phyloP scores from a whole-genome alignment of 2,329 filamentous ascomycete genomes.

The Scedosporium aurantiacum region DNA sequence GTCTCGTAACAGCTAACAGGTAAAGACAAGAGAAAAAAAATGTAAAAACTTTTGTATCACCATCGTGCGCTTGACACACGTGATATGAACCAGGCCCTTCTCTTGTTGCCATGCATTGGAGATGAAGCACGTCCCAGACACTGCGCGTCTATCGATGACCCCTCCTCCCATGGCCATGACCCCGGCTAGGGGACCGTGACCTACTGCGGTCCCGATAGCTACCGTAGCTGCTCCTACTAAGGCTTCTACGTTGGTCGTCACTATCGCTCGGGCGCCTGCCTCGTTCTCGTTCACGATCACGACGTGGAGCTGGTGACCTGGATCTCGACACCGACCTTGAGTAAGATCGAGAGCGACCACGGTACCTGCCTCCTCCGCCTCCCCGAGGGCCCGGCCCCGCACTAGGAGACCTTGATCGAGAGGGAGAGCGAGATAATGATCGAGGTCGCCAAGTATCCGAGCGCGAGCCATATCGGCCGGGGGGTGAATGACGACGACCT shows the following conservation, averaged over 20 bases:
- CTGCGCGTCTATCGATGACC: background rate
- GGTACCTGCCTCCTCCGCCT: constrained; percentile 27
- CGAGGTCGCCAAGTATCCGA: constrained; percentile 53
- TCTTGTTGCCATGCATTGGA: background rate
- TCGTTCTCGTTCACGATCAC: background rate
- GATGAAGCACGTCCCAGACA: background rate
- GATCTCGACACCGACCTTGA: constrained; percentile 36
- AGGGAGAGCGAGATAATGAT: constrained; percentile 39
- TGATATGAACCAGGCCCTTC: background rate
- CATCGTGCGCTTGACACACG: background rate
- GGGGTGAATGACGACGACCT: constrained; percentile 21
- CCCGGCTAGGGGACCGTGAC: constrained; percentile 23
- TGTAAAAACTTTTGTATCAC: background rate
- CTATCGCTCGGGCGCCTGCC: constrained; percentile 18
- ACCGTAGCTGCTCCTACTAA: constrained; percentile 35
- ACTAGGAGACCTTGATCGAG: constrained; percentile 25
- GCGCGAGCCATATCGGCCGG: constrained; percentile 28
- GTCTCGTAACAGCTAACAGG: background rate
- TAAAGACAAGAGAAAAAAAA: background rate
- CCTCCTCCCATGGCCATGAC: constrained; percentile 20
- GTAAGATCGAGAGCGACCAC: constrained; percentile 34
- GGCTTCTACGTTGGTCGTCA: constrained; percentile 31
- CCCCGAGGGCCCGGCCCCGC: constrained; percentile 9
- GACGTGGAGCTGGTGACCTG: constrained; percentile 9
- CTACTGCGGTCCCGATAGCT: constrained; percentile 28